Percentiles rank a stretch among this genome's conserved stretches.
phyloP scores from a whole-genome alignment of 352 stramenopile species.

The Pythium rishiriense region DNA sequence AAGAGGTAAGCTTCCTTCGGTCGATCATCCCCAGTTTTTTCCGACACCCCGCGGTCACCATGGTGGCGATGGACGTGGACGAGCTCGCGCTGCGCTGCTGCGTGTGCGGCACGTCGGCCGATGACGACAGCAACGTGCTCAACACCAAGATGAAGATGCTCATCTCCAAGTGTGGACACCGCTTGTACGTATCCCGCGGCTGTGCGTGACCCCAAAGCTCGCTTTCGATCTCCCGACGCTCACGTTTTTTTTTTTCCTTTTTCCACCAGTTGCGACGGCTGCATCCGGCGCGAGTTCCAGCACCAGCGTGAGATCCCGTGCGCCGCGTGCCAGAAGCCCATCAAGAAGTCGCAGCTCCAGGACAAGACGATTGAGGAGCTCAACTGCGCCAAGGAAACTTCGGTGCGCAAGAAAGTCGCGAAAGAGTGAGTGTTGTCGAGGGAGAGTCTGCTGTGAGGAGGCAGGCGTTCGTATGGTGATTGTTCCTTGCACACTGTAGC shows the following conservation, averaged over 20 bases:
- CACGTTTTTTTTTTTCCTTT: background rate
- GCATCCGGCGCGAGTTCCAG: conserved; percentile 88
- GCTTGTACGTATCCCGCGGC: conserved; percentile 60
- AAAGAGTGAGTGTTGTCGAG: conserved; percentile 57
- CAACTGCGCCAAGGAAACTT: conserved; percentile 87
- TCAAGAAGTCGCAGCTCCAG: conserved; percentile 90
- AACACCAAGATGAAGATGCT: conserved; percentile 93
- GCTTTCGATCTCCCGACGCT: background rate
- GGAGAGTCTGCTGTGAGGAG: background rate
- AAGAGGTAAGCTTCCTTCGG: no score
- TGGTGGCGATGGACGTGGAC: conserved; percentile 48
- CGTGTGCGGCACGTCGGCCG: conserved; percentile 82
- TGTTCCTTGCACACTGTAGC: conserved; percentile 27
- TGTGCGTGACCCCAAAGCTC: background rate
- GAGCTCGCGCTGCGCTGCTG: conserved; percentile 84
- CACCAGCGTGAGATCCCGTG: conserved; percentile 87
- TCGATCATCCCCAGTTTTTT: background rate
- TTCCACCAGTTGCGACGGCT: conserved; percentile 69
- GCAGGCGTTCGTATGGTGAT: background rate
- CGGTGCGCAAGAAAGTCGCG: conserved; percentile 83
- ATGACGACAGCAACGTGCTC: conserved; percentile 88
- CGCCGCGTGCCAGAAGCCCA: conserved; percentile 71
- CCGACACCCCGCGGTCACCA: background rate
- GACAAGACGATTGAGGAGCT: conserved; percentile 90
- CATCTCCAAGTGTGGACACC: conserved; percentile 89